A percentile compares a stretch with the other conserved stretches of the same genome.
Conservation (phyloP, 805 yeast genomes). For the Ogataea methylovora region DNA sequence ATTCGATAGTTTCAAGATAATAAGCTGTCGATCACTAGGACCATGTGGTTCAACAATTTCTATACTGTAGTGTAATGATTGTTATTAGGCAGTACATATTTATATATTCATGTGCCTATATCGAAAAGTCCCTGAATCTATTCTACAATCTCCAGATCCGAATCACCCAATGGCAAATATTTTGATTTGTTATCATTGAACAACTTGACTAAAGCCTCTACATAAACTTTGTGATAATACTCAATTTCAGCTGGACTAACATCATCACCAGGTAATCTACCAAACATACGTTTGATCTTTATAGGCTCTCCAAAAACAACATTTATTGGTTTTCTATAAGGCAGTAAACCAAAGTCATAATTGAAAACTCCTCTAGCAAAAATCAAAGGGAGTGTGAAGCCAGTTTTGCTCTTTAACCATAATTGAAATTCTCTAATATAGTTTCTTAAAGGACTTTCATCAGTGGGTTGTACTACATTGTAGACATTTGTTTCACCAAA, state of each 20-base stretch:
- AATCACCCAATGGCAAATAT: conserved; percentile 36
- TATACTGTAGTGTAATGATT: too few relatives aligned
- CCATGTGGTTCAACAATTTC: too few relatives aligned
- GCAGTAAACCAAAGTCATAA: conserved; percentile 85
- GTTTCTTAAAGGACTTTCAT: conserved; percentile 21
- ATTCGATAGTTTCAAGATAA: too few relatives aligned
- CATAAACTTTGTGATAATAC: conserved; percentile 65
- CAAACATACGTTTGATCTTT: conserved; percentile 25
- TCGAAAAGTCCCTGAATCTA: too few relatives aligned
- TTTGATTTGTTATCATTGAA: conserved; percentile 59
- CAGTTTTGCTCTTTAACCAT: conserved; percentile 62
- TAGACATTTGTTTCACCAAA: conserved; percentile 79
- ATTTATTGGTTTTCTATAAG: conserved; percentile 74
- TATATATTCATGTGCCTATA: too few relatives aligned
- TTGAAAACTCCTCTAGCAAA: conserved; percentile 90
- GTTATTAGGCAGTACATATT: too few relatives aligned
- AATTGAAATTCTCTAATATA: conserved; percentile 52
- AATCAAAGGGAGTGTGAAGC: conserved; percentile 86
- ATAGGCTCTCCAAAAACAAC: conserved; percentile 66
- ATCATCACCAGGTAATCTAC: conserved; percentile 16
- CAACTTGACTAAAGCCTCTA: conserved; percentile 51
- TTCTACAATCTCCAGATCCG: conserved; percentile 38
- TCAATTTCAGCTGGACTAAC: conserved; percentile 43
- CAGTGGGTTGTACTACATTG: conserved; percentile 29
- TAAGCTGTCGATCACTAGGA: too few relatives aligned